Evolutionary conservation across 768 basidiomycete species (phyloP).

Genomic region (Omphalotus guepiniiformis): DNA sequence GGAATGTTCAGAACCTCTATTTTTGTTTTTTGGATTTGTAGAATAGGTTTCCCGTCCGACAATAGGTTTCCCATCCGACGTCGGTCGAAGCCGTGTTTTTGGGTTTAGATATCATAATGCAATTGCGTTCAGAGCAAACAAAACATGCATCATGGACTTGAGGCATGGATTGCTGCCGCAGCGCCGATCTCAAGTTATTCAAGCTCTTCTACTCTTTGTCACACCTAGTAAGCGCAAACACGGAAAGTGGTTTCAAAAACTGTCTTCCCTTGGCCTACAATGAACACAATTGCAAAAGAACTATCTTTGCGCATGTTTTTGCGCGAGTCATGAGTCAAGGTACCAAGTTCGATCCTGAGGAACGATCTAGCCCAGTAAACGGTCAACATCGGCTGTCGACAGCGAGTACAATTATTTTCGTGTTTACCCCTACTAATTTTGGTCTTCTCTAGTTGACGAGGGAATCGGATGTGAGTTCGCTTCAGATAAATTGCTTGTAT

Average conservation of each 20-base stretch:
- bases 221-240: constrained; percentile 78
- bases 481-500: not conserved
- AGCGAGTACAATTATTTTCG: constrained; percentile 33
- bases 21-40: too few species aligned
- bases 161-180: too few species aligned
- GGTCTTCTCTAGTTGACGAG: constrained; percentile 53
- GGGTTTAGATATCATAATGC: too few species aligned
- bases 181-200: too few species aligned
- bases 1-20: too few species aligned
- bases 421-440: too few species aligned
- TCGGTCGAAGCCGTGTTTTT: too few species aligned
- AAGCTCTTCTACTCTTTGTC: too few species aligned
- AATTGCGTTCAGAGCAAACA: too few species aligned
- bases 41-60: too few species aligned
- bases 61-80: too few species aligned
- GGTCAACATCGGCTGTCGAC: constrained; percentile 55
- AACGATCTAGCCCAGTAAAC: constrained; percentile 41
- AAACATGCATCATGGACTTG: too few species aligned
- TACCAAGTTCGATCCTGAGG: constrained; percentile 66
- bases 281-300: constrained; percentile 59
- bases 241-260: constrained; percentile 86
- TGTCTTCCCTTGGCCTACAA: constrained; percentile 79
- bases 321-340: constrained; percentile 77
- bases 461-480: constrained; percentile 60
- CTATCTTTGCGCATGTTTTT: constrained; percentile 83